These are phyloP conservation scores for Volvox reticuliferus DNA, from an alignment of 139 green algal species.

Conservation along the genomic window DNA sequence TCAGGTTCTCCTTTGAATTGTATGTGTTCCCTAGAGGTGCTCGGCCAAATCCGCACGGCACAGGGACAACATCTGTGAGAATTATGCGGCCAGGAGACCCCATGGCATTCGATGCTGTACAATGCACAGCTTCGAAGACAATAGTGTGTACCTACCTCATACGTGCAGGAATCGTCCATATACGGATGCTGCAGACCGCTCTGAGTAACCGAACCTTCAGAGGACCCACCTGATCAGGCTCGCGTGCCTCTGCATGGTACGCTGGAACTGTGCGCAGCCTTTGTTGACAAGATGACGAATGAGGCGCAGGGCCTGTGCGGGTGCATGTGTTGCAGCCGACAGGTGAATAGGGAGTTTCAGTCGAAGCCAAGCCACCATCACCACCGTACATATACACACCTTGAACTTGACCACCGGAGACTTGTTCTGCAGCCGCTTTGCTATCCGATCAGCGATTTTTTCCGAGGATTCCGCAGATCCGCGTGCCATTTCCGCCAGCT, in stretches of 20 bases:
- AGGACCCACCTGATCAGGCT: slow-evolving; percentile 57
- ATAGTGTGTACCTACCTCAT: no score
- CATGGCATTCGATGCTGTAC: no score
- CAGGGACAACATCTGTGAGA: no score
- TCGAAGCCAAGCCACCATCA: background rate
- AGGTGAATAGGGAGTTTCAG: background rate
- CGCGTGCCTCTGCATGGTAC: slow-evolving; percentile 69
- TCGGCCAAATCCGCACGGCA: no score
- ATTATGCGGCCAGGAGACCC: no score
- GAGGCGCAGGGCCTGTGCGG: slow-evolving; percentile 76
- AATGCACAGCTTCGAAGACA: no score
- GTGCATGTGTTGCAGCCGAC: background rate
- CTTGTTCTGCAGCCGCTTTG: slow-evolving; percentile 67
- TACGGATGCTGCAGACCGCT: no score
- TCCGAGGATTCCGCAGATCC: slow-evolving; percentile 56
- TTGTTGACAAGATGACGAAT: slow-evolving; percentile 79
- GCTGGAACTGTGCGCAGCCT: slow-evolving; percentile 74
- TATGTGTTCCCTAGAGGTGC: slow-evolving; percentile 61
- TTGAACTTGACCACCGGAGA: slow-evolving; percentile 84
- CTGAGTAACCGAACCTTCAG: background rate
- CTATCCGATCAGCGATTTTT: slow-evolving; percentile 67
- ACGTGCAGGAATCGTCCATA: no score
- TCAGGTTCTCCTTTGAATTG: slow-evolving; percentile 74
- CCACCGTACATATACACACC: slow-evolving; percentile 50
- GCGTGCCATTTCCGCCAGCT: slow-evolving; percentile 70